Evolutionary conservation across 345 rosid genomes (phyloP).

Genomic region (Camelina laxa): DNA sequence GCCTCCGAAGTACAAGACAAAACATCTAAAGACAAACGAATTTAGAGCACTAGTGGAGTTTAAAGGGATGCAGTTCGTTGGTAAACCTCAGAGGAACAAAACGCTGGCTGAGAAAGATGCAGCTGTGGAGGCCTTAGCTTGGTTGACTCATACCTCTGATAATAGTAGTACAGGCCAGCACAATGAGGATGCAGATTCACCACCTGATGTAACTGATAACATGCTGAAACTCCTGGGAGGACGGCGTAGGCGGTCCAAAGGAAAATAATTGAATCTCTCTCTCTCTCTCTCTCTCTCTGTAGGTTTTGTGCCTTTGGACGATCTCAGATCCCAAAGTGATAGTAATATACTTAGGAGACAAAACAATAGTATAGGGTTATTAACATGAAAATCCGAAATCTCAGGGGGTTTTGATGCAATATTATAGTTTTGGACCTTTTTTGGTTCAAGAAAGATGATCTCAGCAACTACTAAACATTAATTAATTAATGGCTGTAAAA

Average conservation of each 20-base stretch:
- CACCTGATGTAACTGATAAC: slow-evolving; percentile 89
- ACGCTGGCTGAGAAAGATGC: slow-evolving; percentile 97
- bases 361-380: slow-evolving; percentile 4
- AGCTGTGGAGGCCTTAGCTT: slow-evolving; percentile 92
- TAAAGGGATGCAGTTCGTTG: slow-evolving; percentile 97
- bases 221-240: slow-evolving; percentile 93
- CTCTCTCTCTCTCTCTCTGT: no score
- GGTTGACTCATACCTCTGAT: slow-evolving; percentile 88
- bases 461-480: no score
- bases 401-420: no score
- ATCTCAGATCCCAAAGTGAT: neutral
- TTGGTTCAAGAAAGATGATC: no score
- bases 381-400: no score
- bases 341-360: neutral
- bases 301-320: neutral
- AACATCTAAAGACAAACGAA: slow-evolving; percentile 93
- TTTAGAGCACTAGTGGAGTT: slow-evolving; percentile 92
- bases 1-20: slow-evolving; percentile 95
- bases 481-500: no score
- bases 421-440: no score
- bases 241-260: slow-evolving; percentile 53
- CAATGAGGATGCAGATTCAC: slow-evolving; percentile 40
- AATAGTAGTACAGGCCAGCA: slow-evolving; percentile 44
- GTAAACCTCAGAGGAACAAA: slow-evolving; percentile 91
- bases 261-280: slow-evolving; percentile 21